Percentiles rank a stretch among this genome's conserved stretches.
phyloP scores from a whole-genome alignment of 2,329 filamentous ascomycete genomes.

The Fusarium luffae region DNA sequence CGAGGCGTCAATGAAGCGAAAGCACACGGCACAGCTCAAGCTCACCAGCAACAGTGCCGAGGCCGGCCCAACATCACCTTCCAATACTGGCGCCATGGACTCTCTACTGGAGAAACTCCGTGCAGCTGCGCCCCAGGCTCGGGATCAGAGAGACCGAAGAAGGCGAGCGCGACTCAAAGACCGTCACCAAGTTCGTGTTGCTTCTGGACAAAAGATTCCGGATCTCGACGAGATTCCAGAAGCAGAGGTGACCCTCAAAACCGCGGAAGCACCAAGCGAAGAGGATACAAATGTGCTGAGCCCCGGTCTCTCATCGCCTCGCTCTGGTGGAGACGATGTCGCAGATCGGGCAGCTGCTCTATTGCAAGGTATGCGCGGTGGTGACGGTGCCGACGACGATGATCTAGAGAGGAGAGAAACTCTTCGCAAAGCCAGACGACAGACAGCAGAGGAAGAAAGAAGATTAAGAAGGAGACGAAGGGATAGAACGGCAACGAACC shows the following conservation, averaged over 20 bases:
- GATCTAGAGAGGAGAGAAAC: conserved; percentile 66
- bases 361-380: conserved; percentile 82
- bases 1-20: conserved; percentile 92
- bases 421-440: conserved; percentile 69
- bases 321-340: conserved; percentile 74
- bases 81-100: conserved; percentile 92
- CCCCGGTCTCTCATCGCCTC: conserved; percentile 59
- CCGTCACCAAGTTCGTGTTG: conserved; percentile 87
- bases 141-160: conserved; percentile 89
- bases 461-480: conserved; percentile 73
- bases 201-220: conserved; percentile 86
- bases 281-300: conserved; percentile 65
- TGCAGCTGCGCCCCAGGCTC: conserved; percentile 88
- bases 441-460: conserved; percentile 84
- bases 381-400: conserved; percentile 66
- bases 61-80: conserved; percentile 71
- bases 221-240: conserved; percentile 74
- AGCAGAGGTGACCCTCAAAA: conserved; percentile 56
- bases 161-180: conserved; percentile 90
- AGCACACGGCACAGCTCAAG: conserved; percentile 75
- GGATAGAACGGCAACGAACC: conserved; percentile 63
- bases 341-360: conserved; percentile 86
- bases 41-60: conserved; percentile 62
- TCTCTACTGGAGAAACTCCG: conserved; percentile 93
- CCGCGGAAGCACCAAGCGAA: conserved; percentile 53